A percentile compares a stretch with the other conserved stretches of the same genome.
phyloP scores from a whole-genome alignment of 352 stramenopile genomes.

The Phytopythium aichiense region DNA sequence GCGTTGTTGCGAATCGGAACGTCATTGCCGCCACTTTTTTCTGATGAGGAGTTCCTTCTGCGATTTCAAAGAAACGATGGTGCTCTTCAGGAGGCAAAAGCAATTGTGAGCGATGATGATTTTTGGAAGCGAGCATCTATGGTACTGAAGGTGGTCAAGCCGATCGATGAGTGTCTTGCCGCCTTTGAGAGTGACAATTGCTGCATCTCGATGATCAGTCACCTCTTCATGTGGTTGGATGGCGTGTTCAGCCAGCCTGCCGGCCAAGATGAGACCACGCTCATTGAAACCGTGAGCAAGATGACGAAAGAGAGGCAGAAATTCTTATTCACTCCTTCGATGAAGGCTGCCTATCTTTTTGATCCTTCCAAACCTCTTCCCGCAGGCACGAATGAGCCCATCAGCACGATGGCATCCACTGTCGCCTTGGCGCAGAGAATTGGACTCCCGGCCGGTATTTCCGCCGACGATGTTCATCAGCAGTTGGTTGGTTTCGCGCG shows the following conservation, averaged over 20 bases:
- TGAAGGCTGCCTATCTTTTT: slow-evolving; percentile 4
- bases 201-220: slow-evolving; percentile 10
- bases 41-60: neutral
- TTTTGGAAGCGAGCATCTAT: slow-evolving; percentile 6
- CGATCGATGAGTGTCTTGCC: slow-evolving; percentile 9
- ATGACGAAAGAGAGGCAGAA: neutral
- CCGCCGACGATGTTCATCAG: neutral
- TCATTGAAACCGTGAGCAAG: neutral
- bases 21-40: slow-evolving; percentile 8
- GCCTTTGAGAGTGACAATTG: slow-evolving; percentile 13
- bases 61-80: neutral
- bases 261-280: neutral
- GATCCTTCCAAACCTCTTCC: slow-evolving; percentile 2
- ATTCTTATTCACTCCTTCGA: slow-evolving; percentile 2
- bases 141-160: slow-evolving; percentile 2
- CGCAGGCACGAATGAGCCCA: too few species aligned
- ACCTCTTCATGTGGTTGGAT: slow-evolving; percentile 9
- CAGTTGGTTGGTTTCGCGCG: slow-evolving; percentile 4
- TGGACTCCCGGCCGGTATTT: neutral
- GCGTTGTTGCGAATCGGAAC: slow-evolving; percentile 4
- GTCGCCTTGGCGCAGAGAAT: neutral
- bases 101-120: too few species aligned
- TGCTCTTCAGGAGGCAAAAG: too few species aligned
- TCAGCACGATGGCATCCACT: too few species aligned
- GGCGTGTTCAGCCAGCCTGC: neutral